Conservation (phyloP, 495 filamentous ascomycete species). For the Penicillium dipodomyicola region DNA sequence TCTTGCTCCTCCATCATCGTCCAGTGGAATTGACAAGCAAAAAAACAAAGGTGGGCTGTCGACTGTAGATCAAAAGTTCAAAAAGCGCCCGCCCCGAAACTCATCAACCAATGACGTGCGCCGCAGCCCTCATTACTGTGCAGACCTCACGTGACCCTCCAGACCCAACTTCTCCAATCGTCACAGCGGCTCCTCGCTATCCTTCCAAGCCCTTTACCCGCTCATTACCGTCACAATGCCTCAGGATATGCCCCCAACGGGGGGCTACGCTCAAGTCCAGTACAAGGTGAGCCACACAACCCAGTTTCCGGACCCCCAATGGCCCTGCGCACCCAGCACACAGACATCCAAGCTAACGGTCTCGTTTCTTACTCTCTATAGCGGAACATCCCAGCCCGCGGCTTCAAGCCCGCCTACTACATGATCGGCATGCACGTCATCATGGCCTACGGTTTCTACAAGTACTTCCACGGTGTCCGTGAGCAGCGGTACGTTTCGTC, state of each 20-base stretch:
- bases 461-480: slow-evolving; percentile 69
- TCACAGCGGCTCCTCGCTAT: slow-evolving; percentile 27
- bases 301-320: slow-evolving; percentile 4
- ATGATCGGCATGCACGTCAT: slow-evolving; percentile 69
- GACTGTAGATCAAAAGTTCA: slow-evolving; percentile 19
- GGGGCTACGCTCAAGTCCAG: slow-evolving; percentile 93
- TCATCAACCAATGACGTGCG: slow-evolving; percentile 32
- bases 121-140: slow-evolving; percentile 37
- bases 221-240: slow-evolving; percentile 44
- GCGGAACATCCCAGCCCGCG: slow-evolving; percentile 90
- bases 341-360: slow-evolving; percentile 19
- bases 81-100: slow-evolving; percentile 21
- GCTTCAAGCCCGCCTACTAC: slow-evolving; percentile 79
- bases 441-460: slow-evolving; percentile 89
- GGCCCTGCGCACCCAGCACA: slow-evolving; percentile 9
- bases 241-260: slow-evolving; percentile 87
- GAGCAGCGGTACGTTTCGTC: slow-evolving; percentile 74
- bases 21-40: slow-evolving; percentile 5
- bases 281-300: slow-evolving; percentile 73
- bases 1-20: slow-evolving; percentile 53
- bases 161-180: slow-evolving; percentile 37
- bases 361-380: slow-evolving; percentile 33
- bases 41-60: slow-evolving; percentile 15
- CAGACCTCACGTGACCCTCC: slow-evolving; percentile 34
- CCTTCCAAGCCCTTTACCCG: slow-evolving; percentile 24